Percentiles rank a stretch among this genome's conserved stretches.
Conservation (phyloP, 192 early-diverging fungal genomes). For the Backusella liffmaniae region DNA sequence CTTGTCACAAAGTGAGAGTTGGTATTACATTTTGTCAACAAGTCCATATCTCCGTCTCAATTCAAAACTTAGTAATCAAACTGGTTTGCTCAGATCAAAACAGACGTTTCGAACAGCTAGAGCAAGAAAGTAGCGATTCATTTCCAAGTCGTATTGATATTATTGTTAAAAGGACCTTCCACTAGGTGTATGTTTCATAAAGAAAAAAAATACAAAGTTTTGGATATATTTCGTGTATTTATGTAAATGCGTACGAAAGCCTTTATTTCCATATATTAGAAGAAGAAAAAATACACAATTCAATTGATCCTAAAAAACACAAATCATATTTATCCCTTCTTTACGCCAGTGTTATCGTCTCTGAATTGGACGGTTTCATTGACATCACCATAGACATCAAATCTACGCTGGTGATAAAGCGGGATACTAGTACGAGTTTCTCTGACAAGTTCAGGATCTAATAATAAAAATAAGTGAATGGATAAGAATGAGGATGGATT, state of each 20-base stretch:
- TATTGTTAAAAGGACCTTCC: too few species aligned
- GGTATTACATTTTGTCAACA: too few species aligned
- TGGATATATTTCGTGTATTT: not conserved
- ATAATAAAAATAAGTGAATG: not conserved
- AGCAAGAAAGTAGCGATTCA: too few species aligned
- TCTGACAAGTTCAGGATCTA: constrained; percentile 60
- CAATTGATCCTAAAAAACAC: not conserved
- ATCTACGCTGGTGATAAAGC: constrained; percentile 76
- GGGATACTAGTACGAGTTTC: constrained; percentile 75
- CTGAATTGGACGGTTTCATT: constrained; percentile 14
- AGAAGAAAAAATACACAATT: not conserved
- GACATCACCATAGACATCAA: constrained; percentile 89
- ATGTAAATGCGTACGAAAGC: not conserved
- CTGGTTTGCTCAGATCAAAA: too few species aligned
- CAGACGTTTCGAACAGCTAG: too few species aligned
- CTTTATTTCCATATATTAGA: not conserved
- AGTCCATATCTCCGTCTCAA: too few species aligned
- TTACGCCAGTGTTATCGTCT: constrained; percentile 15
- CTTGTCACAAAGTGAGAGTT: too few species aligned
- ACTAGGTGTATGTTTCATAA: too few species aligned
- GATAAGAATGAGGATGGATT: not conserved
- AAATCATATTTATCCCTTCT: constrained; percentile 13
- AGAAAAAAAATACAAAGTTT: not conserved
- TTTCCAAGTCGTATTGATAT: too few species aligned
- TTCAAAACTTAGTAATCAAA: too few species aligned